Evolutionary conservation across 306 rosid species (phyloP).

Genomic region (Sophora flavescens): DNA sequence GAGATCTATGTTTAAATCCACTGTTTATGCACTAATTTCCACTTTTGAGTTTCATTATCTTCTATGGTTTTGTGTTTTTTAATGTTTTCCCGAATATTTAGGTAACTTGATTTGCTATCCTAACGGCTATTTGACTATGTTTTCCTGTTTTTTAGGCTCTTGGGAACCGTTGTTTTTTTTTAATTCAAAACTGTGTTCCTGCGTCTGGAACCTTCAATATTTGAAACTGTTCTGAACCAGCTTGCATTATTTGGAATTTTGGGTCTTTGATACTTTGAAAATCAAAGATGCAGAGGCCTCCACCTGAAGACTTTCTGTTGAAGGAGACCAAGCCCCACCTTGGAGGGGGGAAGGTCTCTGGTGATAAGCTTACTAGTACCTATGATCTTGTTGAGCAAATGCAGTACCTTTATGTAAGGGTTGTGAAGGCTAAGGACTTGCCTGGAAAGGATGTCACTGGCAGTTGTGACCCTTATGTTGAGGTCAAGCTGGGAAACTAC

Average conservation of each 20-base stretch:
- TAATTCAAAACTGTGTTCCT: constrained; percentile 45
- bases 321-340: constrained; percentile 98
- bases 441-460: constrained; percentile 91
- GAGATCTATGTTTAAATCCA: constrained; percentile 53
- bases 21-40: constrained; percentile 31
- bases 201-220: constrained; percentile 18
- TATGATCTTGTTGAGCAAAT: constrained; percentile 99
- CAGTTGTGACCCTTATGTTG: constrained; percentile 92
- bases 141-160: constrained; percentile 68
- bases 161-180: constrained; percentile 52
- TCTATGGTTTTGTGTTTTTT: constrained; percentile 36
- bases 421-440: constrained; percentile 87
- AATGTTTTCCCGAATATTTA: constrained; percentile 59
- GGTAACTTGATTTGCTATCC: constrained; percentile 49
- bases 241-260: constrained; percentile 43
- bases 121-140: constrained; percentile 69
- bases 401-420: constrained; percentile 98
- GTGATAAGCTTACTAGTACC: constrained; percentile 90
- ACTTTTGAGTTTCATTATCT: constrained; percentile 46
- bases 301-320: constrained; percentile 85
- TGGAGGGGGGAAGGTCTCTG: constrained; percentile 91
- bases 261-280: constrained; percentile 47
- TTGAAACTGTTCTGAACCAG: constrained; percentile 41
- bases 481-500: constrained; percentile 92
- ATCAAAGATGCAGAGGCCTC: constrained; percentile 89